A percentile compares a stretch with the other conserved stretches of the same genome.
phyloP scores from a whole-genome alignment of 2,329 filamentous ascomycete genomes.

The Epichloe sylvatica region DNA sequence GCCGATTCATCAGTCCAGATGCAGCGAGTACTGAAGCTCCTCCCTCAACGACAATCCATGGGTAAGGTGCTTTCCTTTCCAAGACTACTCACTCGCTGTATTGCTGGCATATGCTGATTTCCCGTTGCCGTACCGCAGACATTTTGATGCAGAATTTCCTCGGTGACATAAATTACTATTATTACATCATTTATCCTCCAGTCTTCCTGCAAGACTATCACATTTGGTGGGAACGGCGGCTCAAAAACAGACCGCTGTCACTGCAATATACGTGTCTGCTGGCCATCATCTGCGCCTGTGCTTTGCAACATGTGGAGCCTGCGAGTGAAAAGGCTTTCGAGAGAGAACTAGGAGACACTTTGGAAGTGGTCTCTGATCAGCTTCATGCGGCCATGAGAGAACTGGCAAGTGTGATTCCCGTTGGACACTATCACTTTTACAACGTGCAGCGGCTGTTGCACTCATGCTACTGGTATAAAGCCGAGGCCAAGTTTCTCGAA shows the following conservation, averaged over 20 bases:
- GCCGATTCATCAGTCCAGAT: conserved; percentile 12
- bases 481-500: conserved; percentile 18
- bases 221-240: conserved; percentile 17
- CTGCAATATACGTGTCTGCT: conserved; percentile 18
- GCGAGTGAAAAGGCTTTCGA: conserved; percentile 11
- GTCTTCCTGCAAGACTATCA: conserved; percentile 17
- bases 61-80: conserved; percentile 6
- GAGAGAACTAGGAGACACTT: conserved; percentile 8
- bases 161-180: conserved; percentile 19
- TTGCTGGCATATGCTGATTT: neutral
- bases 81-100: neutral
- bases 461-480: conserved; percentile 21
- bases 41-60: conserved; percentile 15
- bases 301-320: conserved; percentile 15
- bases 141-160: conserved; percentile 16
- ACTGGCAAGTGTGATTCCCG: conserved; percentile 14
- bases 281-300: conserved; percentile 16
- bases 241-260: conserved; percentile 9
- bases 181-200: conserved; percentile 20
- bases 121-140: conserved; percentile 10
- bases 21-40: conserved; percentile 11
- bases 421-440: conserved; percentile 15
- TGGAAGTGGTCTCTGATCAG: conserved; percentile 12
- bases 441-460: conserved; percentile 18
- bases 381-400: conserved; percentile 14